phyloP scores from a whole-genome alignment of 495 filamentous ascomycete species.

The Aspergillus wentii region DNA sequence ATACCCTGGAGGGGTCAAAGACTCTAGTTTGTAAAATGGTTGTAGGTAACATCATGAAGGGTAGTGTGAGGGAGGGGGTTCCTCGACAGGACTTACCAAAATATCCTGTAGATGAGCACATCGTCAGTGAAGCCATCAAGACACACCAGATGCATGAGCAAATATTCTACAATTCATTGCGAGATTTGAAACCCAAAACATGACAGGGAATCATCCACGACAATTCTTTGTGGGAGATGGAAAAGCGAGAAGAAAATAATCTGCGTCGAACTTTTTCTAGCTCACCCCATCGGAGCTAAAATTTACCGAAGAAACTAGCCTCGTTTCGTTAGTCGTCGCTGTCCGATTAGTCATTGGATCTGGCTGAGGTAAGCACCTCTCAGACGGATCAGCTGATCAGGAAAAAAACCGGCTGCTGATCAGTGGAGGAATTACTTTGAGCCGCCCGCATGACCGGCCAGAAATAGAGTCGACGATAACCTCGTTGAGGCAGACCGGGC shows the following conservation, averaged over 20 bases:
- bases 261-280: constrained; percentile 20
- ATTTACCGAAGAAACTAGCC: constrained; percentile 16
- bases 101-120: not conserved
- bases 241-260: constrained; percentile 6
- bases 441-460: not conserved
- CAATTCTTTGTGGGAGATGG: constrained; percentile 6
- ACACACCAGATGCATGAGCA: too few relatives aligned
- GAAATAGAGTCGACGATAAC: too few relatives aligned
- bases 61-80: constrained; percentile 1
- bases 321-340: not conserved
- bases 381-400: constrained; percentile 5
- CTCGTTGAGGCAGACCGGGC: constrained; percentile 5
- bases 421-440: not conserved
- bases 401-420: not conserved
- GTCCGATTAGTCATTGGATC: too few relatives aligned
- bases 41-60: constrained; percentile 67
- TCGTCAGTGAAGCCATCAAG: too few relatives aligned
- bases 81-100: constrained; percentile 8
- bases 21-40: constrained; percentile 99
- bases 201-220: not conserved
- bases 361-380: not conserved
- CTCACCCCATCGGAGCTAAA: constrained; percentile 12
- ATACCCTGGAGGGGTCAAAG: constrained; percentile 87
- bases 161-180: not conserved
- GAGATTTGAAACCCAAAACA: not conserved